phyloP scores from a whole-genome alignment of 192 early-diverging fungal species.

The Linnemannia exigua region DNA sequence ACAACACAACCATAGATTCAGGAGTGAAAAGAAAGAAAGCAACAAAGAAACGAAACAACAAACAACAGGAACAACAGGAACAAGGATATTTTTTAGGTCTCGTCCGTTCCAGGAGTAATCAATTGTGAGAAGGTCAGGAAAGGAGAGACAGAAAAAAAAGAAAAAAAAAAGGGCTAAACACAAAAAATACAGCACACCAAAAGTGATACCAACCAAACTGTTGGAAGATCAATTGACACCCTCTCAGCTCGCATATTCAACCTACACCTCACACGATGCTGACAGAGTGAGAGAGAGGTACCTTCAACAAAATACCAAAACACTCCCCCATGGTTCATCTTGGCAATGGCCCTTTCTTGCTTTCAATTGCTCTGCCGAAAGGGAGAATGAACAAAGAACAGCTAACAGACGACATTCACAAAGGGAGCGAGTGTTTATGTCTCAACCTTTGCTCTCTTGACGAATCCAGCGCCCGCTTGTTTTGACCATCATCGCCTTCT shows the following conservation, averaged over 20 bases:
- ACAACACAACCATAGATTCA: not conserved
- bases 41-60: slow-evolving; percentile 13
- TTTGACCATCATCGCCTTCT: not conserved
- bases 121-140: not conserved
- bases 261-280: not conserved
- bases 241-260: not conserved
- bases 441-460: not conserved
- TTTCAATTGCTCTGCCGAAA: not conserved
- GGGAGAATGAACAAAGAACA: not conserved
- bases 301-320: not conserved
- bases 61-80: not conserved
- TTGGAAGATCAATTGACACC: slow-evolving; percentile 1
- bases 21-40: not conserved
- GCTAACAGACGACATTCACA: not conserved
- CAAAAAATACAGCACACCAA: slow-evolving; percentile 4
- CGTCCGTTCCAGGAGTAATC: not conserved
- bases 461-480: not conserved
- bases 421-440: not conserved
- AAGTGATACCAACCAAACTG: not conserved
- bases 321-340: not conserved
- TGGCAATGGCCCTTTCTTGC: not conserved
- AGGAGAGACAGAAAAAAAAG: not conserved
- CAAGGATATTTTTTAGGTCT: slow-evolving; percentile 10
- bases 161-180: slow-evolving; percentile 5
- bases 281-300: not conserved